Percentiles rank a stretch among this genome's conserved stretches.
These are phyloP conservation scores for Neurospora crassa DNA, from an alignment of 2,329 filamentous ascomycete species.

Conservation along the genomic window DNA sequence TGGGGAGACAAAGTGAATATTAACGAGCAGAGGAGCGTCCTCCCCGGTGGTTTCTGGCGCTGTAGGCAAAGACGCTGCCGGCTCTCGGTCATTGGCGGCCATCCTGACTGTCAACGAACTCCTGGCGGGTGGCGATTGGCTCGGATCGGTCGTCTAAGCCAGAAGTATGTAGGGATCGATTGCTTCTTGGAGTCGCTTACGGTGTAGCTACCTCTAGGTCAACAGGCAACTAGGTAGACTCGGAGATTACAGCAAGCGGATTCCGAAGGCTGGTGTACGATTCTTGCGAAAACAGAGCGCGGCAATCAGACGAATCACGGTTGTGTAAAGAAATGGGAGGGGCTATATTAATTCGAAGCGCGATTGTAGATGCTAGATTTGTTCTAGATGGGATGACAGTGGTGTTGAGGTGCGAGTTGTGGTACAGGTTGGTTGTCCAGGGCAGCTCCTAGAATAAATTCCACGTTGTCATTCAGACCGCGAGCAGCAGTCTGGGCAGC, in stretches of 20 bases:
- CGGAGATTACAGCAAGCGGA: neutral
- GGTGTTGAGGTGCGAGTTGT: neutral
- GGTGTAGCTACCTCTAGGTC: neutral
- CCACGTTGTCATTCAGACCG: conserved; percentile 17
- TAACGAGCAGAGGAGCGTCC: conserved; percentile 31
- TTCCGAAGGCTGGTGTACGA: neutral
- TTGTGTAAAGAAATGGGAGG: neutral
- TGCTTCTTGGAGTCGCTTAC: neutral
- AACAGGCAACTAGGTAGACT: neutral
- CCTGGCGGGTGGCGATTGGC: neutral
- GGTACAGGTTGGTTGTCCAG: neutral
- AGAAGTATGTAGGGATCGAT: neutral
- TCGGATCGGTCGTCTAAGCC: neutral
- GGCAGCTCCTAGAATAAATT: conserved; percentile 13
- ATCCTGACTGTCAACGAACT: conserved; percentile 7
- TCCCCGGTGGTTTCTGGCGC: conserved; percentile 5
- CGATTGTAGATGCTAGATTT: neutral
- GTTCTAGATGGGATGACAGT: neutral
- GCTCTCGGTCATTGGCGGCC: conserved; percentile 11
- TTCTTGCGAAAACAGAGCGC: neutral
- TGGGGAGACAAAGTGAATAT: conserved; percentile 50
- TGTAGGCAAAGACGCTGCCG: conserved; percentile 2
- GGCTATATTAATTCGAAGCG: neutral
- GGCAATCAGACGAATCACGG: neutral
- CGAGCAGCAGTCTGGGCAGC: neutral